Conservation (phyloP, 73 alveolate genomes). For the Uronychia setigera region DNA sequence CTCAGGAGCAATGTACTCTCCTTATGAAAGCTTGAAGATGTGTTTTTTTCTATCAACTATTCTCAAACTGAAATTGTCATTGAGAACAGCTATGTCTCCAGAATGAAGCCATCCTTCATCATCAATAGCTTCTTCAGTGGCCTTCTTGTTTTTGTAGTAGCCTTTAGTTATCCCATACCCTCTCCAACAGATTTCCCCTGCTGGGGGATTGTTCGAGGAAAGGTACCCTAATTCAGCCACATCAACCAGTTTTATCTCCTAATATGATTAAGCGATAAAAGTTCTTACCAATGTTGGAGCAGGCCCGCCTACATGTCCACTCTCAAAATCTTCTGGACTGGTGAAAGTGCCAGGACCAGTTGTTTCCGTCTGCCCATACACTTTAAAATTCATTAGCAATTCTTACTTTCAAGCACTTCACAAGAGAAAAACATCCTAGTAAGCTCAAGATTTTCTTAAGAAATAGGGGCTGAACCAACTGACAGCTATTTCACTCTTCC, state of each 20-base stretch:
- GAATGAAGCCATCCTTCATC: constrained; percentile 93
- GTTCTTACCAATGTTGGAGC: constrained; percentile 58
- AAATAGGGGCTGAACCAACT: constrained; percentile 95
- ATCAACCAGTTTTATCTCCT: constrained; percentile 82
- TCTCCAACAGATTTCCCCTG: constrained; percentile 95
- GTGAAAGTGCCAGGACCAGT: constrained; percentile 79
- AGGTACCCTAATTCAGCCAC: constrained; percentile 84
- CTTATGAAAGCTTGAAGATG: constrained; percentile 94
- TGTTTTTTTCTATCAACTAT: constrained; percentile 96
- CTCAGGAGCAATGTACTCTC: constrained; percentile 98
- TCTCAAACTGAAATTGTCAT: constrained; percentile 74
- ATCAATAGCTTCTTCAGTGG: constrained; percentile 85
- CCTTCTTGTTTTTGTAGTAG: constrained; percentile 76
- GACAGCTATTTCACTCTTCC: constrained; percentile 86
- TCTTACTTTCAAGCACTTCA: constrained; percentile 82
- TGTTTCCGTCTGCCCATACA: constrained; percentile 95
- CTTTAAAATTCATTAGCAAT: too few species aligned
- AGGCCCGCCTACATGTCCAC: constrained; percentile 88
- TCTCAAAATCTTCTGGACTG: constrained; percentile 62
- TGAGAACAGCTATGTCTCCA: constrained; percentile 91
- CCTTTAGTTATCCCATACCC: constrained; percentile 90
- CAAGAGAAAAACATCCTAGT: constrained; percentile 73
- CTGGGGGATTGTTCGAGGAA: constrained; percentile 82
- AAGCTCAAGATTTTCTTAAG: constrained; percentile 80
- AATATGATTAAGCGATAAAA: constrained; percentile 22